A percentile compares a stretch with the other conserved stretches of the same genome.
Evolutionary conservation across 768 basidiomycete species (phyloP).

Genomic region (Tephrocybe rancida): DNA sequence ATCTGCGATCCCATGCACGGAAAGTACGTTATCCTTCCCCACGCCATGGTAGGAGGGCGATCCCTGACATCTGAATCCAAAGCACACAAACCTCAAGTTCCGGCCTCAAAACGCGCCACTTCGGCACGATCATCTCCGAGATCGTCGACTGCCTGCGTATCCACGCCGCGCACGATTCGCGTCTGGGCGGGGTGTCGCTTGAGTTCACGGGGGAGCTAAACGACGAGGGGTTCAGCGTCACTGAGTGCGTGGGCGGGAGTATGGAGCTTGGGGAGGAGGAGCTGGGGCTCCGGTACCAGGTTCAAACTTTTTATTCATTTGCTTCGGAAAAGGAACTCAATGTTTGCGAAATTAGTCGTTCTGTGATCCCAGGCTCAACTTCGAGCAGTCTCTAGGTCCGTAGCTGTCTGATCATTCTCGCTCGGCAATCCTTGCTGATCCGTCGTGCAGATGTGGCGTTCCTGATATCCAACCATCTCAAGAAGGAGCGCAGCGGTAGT

Average conservation of each 20-base stretch:
- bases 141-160: constrained; percentile 81
- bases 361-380: constrained; percentile 93
- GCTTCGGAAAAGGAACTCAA: background rate
- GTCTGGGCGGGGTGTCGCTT: constrained; percentile 81
- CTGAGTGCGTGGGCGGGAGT: constrained; percentile 95
- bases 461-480: constrained; percentile 79
- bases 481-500: constrained; percentile 57
- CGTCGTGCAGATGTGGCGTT: constrained; percentile 73
- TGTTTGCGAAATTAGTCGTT: constrained; percentile 63
- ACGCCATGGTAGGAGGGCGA: background rate
- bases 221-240: constrained; percentile 91
- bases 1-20: constrained; percentile 99
- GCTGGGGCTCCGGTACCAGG: constrained; percentile 89
- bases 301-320: constrained; percentile 26
- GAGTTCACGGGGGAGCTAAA: constrained; percentile 93
- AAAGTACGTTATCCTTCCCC: constrained; percentile 61
- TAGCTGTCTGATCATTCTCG: constrained; percentile 10
- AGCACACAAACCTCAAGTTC: constrained; percentile 83
- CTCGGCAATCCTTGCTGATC: constrained; percentile 7
- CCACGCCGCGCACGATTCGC: constrained; percentile 72
- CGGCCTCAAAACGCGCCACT: constrained; percentile 90
- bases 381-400: constrained; percentile 91
- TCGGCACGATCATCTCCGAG: constrained; percentile 87
- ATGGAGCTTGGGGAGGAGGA: constrained; percentile 93
- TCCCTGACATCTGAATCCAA: background rate